Evolutionary conservation across 345 rosid species (phyloP), one percentile per base, ranked within the genome.

Genomic region (Dimocarpus longan): DNA sequence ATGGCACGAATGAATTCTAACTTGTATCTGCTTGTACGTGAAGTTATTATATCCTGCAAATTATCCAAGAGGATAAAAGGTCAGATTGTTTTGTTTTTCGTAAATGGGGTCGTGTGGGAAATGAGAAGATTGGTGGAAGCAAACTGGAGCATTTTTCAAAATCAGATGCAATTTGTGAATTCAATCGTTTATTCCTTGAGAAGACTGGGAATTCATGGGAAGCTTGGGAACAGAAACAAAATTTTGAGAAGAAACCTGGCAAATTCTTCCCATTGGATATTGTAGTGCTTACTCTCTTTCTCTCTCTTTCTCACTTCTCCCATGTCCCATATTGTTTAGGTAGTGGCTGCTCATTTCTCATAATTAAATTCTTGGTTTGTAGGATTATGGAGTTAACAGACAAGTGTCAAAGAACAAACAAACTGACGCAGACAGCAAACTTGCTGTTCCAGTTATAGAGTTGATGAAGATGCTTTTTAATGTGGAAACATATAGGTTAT

Each of bases 201-300:
- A 96, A 96, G 93, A 96, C 99, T 52, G 99, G 95, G 72, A 96
- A 96, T 81, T 77, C 89, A 19, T 95, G 96, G 97, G 96, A 93
- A 79, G 86, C 93, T 44, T 96, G 99, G 99, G 99, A 93, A 78
- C 84, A 86, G 74, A 95, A 88, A 81, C 82, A 67, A 79, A 82
- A 90, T 85, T 94, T 96, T 79, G 86, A 86, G 86, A 94, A 96
- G 87, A 92, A 88, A 83, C 93, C 97, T 79, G 98, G 97, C 74
- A 89, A 77, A 85, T 93, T 94, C 86, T 93, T 89, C 75, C 99
- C 98, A 57, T 82, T 94, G 88, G 98, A 94, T 79, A 96, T 96
- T 86, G 98, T 96, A 89, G 64, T 78, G 67, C 44, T 59, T 6
- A 15, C 3, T 24, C 57, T 50, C 79, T 76, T 76, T 76, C 76